Evolutionary conservation across 2,329 filamentous ascomycete species (phyloP).

Genomic region (Moelleriella libera): DNA sequence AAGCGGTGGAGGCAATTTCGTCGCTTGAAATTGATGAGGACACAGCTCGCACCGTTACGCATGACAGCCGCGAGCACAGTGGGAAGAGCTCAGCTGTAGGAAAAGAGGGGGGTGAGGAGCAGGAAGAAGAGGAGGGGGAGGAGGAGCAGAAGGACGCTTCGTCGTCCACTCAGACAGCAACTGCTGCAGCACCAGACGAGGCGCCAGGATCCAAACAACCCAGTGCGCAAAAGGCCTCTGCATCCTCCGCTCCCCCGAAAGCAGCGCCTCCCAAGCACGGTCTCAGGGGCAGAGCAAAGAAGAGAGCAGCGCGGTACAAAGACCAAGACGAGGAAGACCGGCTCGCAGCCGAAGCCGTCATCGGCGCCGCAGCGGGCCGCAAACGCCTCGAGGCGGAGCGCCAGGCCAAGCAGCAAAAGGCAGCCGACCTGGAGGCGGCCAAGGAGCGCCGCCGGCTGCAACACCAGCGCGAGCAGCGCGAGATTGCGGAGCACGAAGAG

Average conservation of each 20-base stretch:
- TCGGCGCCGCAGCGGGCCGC: conserved; percentile 59
- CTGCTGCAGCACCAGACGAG: background rate
- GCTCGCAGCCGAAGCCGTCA: conserved; percentile 65
- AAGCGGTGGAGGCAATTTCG: conserved; percentile 10
- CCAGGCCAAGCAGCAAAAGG: conserved; percentile 54
- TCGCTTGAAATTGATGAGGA: conserved; percentile 10
- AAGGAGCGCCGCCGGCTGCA: conserved; percentile 66
- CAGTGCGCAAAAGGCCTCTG: background rate
- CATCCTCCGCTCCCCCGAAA: background rate
- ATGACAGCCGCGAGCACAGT: background rate
- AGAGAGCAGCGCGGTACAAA: conserved; percentile 78
- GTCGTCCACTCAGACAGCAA: background rate
- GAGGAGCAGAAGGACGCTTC: conserved; percentile 6
- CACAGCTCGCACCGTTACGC: background rate
- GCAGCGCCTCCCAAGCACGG: conserved; percentile 43
- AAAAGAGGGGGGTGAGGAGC: background rate
- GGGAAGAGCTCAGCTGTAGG: too few relatives aligned
- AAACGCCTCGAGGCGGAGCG: conserved; percentile 56
- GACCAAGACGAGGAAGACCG: conserved; percentile 93
- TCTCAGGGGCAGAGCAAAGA: conserved; percentile 73
- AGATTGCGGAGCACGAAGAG: conserved; percentile 66
- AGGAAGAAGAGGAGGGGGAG: conserved; percentile 5
- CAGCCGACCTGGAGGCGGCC: conserved; percentile 50
- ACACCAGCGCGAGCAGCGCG: conserved; percentile 62
- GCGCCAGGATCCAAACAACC: conserved; percentile 2